Conservation (phyloP, 306 rosid species). For the Casuarina cunninghamiana region DNA sequence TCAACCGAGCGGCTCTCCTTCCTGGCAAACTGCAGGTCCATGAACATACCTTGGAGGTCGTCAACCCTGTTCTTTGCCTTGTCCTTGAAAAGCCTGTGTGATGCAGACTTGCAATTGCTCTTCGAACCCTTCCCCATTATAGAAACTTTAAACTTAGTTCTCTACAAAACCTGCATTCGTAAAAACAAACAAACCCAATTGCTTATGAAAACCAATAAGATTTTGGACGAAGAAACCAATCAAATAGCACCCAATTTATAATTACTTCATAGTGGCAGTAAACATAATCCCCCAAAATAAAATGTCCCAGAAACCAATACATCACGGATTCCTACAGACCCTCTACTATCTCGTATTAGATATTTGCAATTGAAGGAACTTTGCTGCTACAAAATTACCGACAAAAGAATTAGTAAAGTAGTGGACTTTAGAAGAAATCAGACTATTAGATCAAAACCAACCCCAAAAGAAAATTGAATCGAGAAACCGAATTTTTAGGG, state of each 20-base stretch:
- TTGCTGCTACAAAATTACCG: background rate
- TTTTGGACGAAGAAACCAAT: conserved; percentile 1
- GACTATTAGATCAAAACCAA: background rate
- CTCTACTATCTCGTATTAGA: background rate
- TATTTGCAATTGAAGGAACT: background rate
- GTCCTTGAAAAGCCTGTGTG: conserved; percentile 91
- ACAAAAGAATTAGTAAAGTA: background rate
- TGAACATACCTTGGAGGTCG: conserved; percentile 83
- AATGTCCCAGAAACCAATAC: background rate
- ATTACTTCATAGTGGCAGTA: conserved; percentile 25
- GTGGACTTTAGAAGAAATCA: background rate
- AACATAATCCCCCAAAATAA: conserved; percentile 25
- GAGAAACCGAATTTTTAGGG: background rate
- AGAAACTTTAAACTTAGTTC: conserved; percentile 33
- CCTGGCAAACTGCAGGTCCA: conserved; percentile 91
- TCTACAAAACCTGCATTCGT: conserved; percentile 37
- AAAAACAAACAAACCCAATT: conserved; percentile 26
- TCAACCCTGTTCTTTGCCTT: conserved; percentile 97
- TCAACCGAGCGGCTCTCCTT: conserved; percentile 91
- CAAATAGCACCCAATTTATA: conserved; percentile 22
- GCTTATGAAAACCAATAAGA: conserved; percentile 28
- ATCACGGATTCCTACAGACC: background rate
- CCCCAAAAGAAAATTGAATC: conserved; percentile 6
- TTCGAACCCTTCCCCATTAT: conserved; percentile 85
- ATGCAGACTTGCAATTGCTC: conserved; percentile 88